A percentile compares a stretch with the other conserved stretches of the same genome.
Conservation (phyloP, 1,139 yeast genomes). For the Geotrichum restrictum region DNA sequence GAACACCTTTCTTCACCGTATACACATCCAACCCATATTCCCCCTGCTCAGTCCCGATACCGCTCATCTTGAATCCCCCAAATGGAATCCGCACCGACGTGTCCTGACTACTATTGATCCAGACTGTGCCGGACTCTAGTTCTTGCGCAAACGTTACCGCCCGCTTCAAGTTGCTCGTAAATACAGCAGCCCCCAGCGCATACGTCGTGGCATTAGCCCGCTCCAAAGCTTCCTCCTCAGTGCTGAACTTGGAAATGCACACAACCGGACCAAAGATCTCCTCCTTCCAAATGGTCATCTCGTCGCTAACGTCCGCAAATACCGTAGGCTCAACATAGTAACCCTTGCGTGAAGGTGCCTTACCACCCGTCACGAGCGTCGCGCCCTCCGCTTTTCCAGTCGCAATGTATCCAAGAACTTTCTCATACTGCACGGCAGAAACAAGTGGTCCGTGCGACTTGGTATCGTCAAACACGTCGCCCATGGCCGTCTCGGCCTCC, state of each 20-base stretch:
- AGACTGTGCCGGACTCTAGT: slow-evolving; percentile 72
- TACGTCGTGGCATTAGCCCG: slow-evolving; percentile 74
- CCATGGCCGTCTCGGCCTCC: slow-evolving; percentile 47
- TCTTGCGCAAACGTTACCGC: slow-evolving; percentile 59
- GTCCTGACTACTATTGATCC: slow-evolving; percentile 80
- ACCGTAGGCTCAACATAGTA: slow-evolving; percentile 66
- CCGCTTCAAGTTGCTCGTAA: slow-evolving; percentile 56
- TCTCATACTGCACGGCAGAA: slow-evolving; percentile 61
- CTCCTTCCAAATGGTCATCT: slow-evolving; percentile 61
- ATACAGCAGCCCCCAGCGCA: slow-evolving; percentile 81
- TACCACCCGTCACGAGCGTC: slow-evolving; percentile 52
- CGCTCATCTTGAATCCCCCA: slow-evolving; percentile 78
- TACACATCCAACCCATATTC: slow-evolving; percentile 72
- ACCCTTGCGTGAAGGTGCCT: slow-evolving; percentile 53
- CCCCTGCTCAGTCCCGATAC: slow-evolving; percentile 86
- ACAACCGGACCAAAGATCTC: slow-evolving; percentile 91
- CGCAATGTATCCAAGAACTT: slow-evolving; percentile 62
- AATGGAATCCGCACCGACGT: slow-evolving; percentile 74
- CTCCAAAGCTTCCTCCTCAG: slow-evolving; percentile 68
- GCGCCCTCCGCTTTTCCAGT: slow-evolving; percentile 69
- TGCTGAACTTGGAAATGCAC: slow-evolving; percentile 60
- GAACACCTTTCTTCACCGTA: slow-evolving; percentile 76
- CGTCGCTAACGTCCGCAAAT: slow-evolving; percentile 58
- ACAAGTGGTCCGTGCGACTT: slow-evolving; percentile 78
- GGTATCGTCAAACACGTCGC: slow-evolving; percentile 43